Base-by-base conservation (phyloP, 140 eudicot genomes). In the Flaveria floridana region DNA sequence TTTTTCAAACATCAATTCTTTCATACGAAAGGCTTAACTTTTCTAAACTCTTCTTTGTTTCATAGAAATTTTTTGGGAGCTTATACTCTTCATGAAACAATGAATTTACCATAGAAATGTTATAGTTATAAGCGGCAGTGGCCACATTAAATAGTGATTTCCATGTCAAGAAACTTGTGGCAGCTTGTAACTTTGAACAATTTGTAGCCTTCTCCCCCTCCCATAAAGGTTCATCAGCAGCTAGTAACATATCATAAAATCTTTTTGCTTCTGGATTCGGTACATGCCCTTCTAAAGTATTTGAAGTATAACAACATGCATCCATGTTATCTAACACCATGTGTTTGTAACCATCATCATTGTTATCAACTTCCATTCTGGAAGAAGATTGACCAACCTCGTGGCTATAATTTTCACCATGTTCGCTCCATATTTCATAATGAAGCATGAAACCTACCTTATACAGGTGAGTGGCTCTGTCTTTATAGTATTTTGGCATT, bases 261-360 rank as follows among this genome's bases (percentile, higher is more conserved):
- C 6, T 1, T 7, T 73, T 44, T 6, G 59, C 70, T 15, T 20
- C 9, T 30, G 42, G n/a, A 46, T 73, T 59, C 1, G 70, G 47
- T 10, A 18, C 34, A 51, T 71, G 50, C 11, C 19, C 28, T 15
- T 26, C 21, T 15, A 21, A 14, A 4, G 47, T 3, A 2, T 20
- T 15, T 6, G 51, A 5, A 21, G 23, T 21, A 21, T 21, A 21
- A 21, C 23, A 21, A 21, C 23, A 21, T 21, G 23, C 23, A 21
- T 16, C 0, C 28, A 71, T 26, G 65, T 11, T 71, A n/a, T 71
- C 76, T 15, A 30, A 28, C 50, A 71, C 64, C 65, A 53, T 30
- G 2, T 2, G 65, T 18, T 18, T 71, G 25, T 10, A 23, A 34
- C 30, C 61, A 69, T 69, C 55, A 48, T 48, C 16, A 48, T 48